A percentile compares a stretch with the other conserved stretches of the same genome.
These are phyloP conservation scores for Cercospora zeae-maydis DNA, from an alignment of 2,329 filamentous ascomycete genomes.

Conservation along the genomic window DNA sequence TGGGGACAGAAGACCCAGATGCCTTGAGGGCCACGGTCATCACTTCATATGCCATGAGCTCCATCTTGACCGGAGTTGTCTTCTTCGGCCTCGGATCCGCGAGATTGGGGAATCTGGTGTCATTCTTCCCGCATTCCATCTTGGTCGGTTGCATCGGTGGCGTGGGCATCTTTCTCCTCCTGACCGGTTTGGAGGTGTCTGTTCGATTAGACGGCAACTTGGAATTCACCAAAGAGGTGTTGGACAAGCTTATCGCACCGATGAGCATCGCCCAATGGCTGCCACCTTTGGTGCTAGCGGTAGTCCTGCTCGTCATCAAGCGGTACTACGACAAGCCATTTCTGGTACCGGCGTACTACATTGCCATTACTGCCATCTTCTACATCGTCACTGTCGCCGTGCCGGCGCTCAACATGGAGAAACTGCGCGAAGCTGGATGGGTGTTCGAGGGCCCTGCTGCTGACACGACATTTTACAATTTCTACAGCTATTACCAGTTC, in stretches of 20 bases:
- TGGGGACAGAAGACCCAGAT: constrained; percentile 77
- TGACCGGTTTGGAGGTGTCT: constrained; percentile 90
- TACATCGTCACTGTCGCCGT: constrained; percentile 72
- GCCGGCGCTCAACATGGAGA: constrained; percentile 62
- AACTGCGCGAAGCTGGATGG: constrained; percentile 74
- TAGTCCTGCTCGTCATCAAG: constrained; percentile 72
- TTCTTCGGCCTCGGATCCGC: constrained; percentile 90
- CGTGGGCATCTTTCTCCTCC: constrained; percentile 89
- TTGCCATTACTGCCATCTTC: constrained; percentile 71
- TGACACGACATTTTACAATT: constrained; percentile 92
- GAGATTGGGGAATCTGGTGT: constrained; percentile 84
- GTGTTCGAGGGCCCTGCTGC: constrained; percentile 83
- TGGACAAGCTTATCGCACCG: constrained; percentile 67
- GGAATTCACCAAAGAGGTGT: constrained; percentile 72
- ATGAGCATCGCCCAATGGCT: constrained; percentile 81
- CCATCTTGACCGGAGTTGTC: constrained; percentile 82
- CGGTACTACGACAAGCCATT: constrained; percentile 75
- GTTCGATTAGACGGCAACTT: constrained; percentile 82
- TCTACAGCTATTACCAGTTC: constrained; percentile 82
- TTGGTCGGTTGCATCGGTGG: constrained; percentile 96
- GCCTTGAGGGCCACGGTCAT: constrained; percentile 93
- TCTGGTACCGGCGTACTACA: constrained; percentile 81
- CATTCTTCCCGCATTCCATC: constrained; percentile 95
- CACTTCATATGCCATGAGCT: constrained; percentile 82
- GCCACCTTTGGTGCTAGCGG: constrained; percentile 71